These are phyloP conservation scores for Globisporangium cylindrosporum DNA, from an alignment of 352 stramenopile genomes.

Conservation along the genomic window DNA sequence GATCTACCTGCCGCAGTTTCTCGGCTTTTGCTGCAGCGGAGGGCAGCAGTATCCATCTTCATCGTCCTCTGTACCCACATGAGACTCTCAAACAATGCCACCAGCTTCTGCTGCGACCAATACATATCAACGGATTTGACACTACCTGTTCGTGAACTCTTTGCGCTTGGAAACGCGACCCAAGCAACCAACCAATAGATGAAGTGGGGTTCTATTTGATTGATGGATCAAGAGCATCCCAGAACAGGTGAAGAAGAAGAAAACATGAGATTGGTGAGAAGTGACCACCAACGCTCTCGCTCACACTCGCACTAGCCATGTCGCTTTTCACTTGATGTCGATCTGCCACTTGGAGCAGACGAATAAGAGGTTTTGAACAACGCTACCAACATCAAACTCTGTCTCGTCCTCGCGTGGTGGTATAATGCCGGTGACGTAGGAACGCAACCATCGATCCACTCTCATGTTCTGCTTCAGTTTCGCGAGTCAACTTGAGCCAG, in stretches of 20 bases:
- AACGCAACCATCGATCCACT: no score
- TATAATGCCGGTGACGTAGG: no score
- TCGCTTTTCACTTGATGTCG: no score
- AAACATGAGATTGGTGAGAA: neutral
- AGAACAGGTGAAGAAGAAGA: neutral
- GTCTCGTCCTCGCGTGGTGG: no score
- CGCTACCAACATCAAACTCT: no score
- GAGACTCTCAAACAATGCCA: neutral
- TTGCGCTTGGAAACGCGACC: no score
- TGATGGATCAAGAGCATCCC: neutral
- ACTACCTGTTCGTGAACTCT: neutral
- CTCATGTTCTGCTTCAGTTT: no score
- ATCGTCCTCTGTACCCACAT: neutral
- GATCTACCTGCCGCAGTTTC: conserved; percentile 37
- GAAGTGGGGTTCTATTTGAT: neutral
- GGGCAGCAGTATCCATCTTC: neutral
- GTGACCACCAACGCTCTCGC: neutral
- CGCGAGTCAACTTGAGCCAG: no score
- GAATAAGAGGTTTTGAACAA: neutral
- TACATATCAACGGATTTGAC: neutral
- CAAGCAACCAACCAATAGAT: neutral
- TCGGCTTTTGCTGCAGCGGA: conserved; percentile 32
- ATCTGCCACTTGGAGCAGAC: no score
- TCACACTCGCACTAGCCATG: neutral
- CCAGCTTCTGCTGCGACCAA: neutral